These are phyloP conservation scores for Rhodotorula taiwanensis DNA, from an alignment of 768 basidiomycete genomes.

Conservation along the genomic window DNA sequence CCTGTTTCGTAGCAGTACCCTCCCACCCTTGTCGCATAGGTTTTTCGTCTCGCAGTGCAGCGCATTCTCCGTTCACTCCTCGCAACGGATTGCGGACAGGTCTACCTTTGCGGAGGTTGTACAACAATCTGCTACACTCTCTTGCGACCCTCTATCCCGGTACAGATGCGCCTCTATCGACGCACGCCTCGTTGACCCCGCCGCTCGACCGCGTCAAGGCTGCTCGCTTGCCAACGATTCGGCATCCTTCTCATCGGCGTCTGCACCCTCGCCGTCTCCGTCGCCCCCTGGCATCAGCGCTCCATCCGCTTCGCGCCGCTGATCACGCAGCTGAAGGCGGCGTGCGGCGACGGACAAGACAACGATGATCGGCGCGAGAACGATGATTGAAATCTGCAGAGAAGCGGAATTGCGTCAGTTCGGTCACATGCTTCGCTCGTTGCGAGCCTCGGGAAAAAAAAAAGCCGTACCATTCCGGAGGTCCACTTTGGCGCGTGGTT, in stretches of 20 bases:
- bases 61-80: too few species aligned
- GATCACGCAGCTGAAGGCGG: slow-evolving; percentile 15
- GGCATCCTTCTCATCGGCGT: not conserved
- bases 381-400: slow-evolving; percentile 18
- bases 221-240: too few species aligned
- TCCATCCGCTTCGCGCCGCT: not conserved
- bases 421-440: too few species aligned
- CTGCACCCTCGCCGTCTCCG: not conserved
- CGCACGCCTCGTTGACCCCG: too few species aligned
- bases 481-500: slow-evolving; percentile 62
- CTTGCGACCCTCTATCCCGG: too few species aligned
- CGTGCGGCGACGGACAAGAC: slow-evolving; percentile 1
- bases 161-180: too few species aligned
- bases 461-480: slow-evolving; percentile 55
- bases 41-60: too few species aligned
- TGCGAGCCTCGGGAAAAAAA: not conserved
- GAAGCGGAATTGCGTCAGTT: too few species aligned
- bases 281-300: not conserved
- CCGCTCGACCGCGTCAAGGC: too few species aligned
- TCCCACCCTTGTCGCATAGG: not conserved
- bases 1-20: not conserved
- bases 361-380: slow-evolving; percentile 12
- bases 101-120: too few species aligned
- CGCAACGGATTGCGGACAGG: too few species aligned
- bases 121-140: too few species aligned